Conservation (phyloP, 345 rosid species). For the Adansonia digitata region DNA sequence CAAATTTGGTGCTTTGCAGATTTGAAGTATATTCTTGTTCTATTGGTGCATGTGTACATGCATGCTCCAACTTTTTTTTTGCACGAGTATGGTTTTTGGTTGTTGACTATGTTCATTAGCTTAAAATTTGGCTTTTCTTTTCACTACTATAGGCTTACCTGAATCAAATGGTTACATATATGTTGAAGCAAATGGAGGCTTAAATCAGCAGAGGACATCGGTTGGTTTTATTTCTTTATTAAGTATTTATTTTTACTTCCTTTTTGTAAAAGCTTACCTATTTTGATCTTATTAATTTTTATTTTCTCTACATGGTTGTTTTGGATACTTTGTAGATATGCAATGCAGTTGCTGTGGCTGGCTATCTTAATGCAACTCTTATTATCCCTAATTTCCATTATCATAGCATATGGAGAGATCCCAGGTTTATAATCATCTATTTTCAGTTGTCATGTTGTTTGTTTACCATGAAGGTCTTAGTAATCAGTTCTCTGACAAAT, state of each 20-base stretch:
- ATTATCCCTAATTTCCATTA: conserved; percentile 88
- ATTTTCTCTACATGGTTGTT: conserved; percentile 23
- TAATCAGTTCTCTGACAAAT: not conserved
- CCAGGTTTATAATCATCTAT: conserved; percentile 58
- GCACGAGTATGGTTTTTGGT: not conserved
- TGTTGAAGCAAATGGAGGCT: conserved; percentile 98
- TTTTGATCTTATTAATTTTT: conserved; percentile 21
- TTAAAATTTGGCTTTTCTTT: conserved; percentile 6
- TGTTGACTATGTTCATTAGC: not conserved
- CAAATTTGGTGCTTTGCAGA: not conserved
- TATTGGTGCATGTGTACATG: not conserved
- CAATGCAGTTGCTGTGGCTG: conserved; percentile 99
- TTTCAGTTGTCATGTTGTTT: not conserved
- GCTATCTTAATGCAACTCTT: conserved; percentile 96
- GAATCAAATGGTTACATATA: conserved; percentile 95
- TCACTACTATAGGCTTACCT: conserved; percentile 56
- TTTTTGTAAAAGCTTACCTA: conserved; percentile 9
- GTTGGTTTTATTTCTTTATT: conserved; percentile 50
- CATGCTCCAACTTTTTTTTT: not conserved
- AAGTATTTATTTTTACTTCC: not conserved
- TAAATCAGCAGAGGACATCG: conserved; percentile 99
- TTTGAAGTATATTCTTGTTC: not conserved
- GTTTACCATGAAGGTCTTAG: not conserved
- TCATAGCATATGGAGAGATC: conserved; percentile 99
- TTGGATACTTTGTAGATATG: conserved; percentile 69